Percentiles rank a stretch among this genome's conserved stretches.
phyloP scores from a whole-genome alignment of 2,329 filamentous ascomycete species.

The Xylaria sp. region DNA sequence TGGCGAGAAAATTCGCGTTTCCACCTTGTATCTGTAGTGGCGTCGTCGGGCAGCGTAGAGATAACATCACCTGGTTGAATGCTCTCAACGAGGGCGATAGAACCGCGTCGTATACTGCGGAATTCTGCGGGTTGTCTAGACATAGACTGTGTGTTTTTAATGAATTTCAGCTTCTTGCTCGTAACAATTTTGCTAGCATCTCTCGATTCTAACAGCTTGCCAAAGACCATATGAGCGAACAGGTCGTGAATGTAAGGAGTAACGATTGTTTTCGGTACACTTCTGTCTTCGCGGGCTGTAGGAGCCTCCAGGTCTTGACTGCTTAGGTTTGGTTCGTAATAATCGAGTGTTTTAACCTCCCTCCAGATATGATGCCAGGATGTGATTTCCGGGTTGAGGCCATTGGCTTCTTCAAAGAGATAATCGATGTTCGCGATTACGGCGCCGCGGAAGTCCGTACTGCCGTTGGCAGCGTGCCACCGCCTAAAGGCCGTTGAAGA shows the following conservation, averaged over 20 bases:
- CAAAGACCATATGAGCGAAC: slow-evolving; percentile 69
- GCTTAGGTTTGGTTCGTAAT: slow-evolving; percentile 41
- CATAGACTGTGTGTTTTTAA: slow-evolving; percentile 25
- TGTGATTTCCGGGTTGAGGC: slow-evolving; percentile 43
- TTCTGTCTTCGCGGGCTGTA: neutral
- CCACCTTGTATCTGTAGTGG: slow-evolving; percentile 62
- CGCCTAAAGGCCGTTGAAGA: slow-evolving; percentile 48
- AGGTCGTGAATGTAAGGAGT: slow-evolving; percentile 70
- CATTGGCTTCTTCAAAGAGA: slow-evolving; percentile 67
- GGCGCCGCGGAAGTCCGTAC: slow-evolving; percentile 66
- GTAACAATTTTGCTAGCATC: slow-evolving; percentile 38
- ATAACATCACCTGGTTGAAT: slow-evolving; percentile 56
- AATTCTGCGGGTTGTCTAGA: neutral
- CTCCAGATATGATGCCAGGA: slow-evolving; percentile 57
- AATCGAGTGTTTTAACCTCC: slow-evolving; percentile 51
- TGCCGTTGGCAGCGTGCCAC: slow-evolving; percentile 60
- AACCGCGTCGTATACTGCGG: slow-evolving; percentile 1
- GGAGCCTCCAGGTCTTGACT: neutral
- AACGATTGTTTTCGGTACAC: slow-evolving; percentile 61
- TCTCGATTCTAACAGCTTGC: slow-evolving; percentile 52
- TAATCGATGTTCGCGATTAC: slow-evolving; percentile 66
- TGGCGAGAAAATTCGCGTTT: slow-evolving; percentile 52
- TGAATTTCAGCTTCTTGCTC: slow-evolving; percentile 39
- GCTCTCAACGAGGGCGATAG: slow-evolving; percentile 31
- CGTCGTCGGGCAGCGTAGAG: slow-evolving; percentile 52